Conservation (phyloP, 352 stramenopile genomes). For the Pythium rishiriense region DNA sequence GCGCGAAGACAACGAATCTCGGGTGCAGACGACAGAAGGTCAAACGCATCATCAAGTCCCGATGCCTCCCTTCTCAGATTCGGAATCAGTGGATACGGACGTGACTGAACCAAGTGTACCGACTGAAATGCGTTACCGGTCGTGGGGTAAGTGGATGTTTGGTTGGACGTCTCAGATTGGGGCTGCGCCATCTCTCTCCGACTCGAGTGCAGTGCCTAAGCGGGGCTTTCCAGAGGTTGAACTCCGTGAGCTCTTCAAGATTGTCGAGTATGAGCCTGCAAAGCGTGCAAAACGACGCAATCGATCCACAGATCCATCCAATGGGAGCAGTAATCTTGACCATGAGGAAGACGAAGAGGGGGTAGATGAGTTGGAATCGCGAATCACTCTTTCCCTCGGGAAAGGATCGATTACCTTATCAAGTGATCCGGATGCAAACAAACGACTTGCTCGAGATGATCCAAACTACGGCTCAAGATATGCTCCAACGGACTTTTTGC, state of each 20-base stretch:
- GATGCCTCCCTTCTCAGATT: constrained; percentile 70
- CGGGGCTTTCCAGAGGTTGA: constrained; percentile 78
- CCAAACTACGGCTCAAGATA: constrained; percentile 67
- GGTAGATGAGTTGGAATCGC: constrained; percentile 54
- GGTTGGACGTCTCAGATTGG: constrained; percentile 77
- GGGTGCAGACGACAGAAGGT: background rate
- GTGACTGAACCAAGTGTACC: constrained; percentile 65
- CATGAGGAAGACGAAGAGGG: constrained; percentile 34
- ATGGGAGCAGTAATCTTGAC: constrained; percentile 25
- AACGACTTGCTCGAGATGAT: constrained; percentile 59
- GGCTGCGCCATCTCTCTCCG: constrained; percentile 31
- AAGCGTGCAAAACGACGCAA: constrained; percentile 58
- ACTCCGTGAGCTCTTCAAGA: constrained; percentile 84
- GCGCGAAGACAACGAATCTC: constrained; percentile 16
- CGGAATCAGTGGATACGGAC: constrained; percentile 81
- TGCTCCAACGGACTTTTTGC: constrained; percentile 71
- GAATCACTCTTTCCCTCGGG: constrained; percentile 69
- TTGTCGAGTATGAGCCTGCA: constrained; percentile 80
- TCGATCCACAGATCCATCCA: constrained; percentile 32
- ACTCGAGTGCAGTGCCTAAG: constrained; percentile 33
- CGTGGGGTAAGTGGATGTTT: constrained; percentile 87
- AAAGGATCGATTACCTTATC: constrained; percentile 76
- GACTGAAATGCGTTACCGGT: constrained; percentile 74
- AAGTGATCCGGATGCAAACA: constrained; percentile 75
- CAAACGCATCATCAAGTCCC: constrained; percentile 22